Conservation (phyloP, 495 filamentous ascomycete species). For the Hamigera avellanea region DNA sequence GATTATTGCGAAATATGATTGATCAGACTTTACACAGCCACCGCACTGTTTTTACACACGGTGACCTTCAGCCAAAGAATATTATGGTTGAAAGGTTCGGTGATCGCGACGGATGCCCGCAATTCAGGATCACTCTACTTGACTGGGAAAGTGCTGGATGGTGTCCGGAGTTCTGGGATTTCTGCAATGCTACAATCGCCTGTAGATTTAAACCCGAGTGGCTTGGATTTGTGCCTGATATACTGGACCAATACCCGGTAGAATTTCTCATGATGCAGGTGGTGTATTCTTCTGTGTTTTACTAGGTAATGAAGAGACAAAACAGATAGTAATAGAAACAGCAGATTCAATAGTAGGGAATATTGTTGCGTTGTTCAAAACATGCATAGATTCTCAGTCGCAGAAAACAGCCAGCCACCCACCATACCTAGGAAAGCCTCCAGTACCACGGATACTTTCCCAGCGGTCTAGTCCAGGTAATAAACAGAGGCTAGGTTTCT, state of each 20-base stretch:
- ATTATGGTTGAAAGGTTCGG: slow-evolving; percentile 13
- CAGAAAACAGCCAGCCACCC: no score
- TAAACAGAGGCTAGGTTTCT: no score
- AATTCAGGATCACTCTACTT: slow-evolving; percentile 24
- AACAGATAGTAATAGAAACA: no score
- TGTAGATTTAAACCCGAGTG: slow-evolving; percentile 11
- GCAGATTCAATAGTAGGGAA: no score
- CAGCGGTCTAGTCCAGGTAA: no score
- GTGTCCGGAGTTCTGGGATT: slow-evolving; percentile 41
- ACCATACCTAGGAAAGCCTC: no score
- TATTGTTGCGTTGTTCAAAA: no score
- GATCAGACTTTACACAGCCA: slow-evolving; percentile 9
- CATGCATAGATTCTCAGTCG: no score
- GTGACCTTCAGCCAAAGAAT: slow-evolving; percentile 23
- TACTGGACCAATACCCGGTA: slow-evolving; percentile 10
- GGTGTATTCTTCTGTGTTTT: slow-evolving; percentile 10
- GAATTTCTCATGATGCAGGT: slow-evolving; percentile 15
- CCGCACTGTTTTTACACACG: slow-evolving; percentile 17
- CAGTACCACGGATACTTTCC: no score
- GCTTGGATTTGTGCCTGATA: slow-evolving; percentile 12
- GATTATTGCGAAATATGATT: slow-evolving; percentile 8
- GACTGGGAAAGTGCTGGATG: slow-evolving; percentile 39
- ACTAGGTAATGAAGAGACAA: slow-evolving; percentile 9
- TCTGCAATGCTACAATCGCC: slow-evolving; percentile 16
- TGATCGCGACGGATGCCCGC: slow-evolving; percentile 7